Evolutionary conservation across 75 land plant species (phyloP).

Genomic region (Gnetum montanum): DNA sequence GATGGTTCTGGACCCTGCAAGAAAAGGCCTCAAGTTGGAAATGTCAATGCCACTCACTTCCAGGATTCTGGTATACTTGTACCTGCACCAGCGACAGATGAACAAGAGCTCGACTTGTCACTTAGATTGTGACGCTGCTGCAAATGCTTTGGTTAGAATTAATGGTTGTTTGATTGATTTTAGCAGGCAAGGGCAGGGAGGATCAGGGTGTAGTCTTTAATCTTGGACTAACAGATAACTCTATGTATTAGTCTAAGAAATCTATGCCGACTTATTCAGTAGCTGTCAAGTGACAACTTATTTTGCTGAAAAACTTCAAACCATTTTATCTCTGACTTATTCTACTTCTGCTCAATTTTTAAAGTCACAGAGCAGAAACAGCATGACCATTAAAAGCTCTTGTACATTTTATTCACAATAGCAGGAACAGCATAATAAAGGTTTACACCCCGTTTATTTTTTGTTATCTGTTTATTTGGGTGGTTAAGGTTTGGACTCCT

Average conservation of each 20-base stretch:
- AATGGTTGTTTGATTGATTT: not conserved
- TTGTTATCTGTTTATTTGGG: no score
- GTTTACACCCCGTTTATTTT: no score
- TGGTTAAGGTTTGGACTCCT: no score
- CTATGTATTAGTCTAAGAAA: not conserved
- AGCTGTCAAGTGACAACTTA: not conserved
- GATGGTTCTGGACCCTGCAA: not conserved
- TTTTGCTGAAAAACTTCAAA: not conserved
- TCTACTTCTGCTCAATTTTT: constrained; percentile 5
- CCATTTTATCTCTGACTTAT: not conserved
- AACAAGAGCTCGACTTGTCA: constrained; percentile 9
- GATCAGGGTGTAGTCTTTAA: not conserved
- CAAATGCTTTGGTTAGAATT: not conserved
- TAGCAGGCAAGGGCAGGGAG: not conserved
- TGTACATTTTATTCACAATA: no score
- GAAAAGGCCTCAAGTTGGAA: constrained; percentile 1
- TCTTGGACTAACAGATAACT: not conserved
- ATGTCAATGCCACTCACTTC: not conserved
- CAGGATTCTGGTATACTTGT: no score
- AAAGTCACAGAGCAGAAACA: not conserved
- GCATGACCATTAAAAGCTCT: no score
- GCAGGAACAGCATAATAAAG: no score
- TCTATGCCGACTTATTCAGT: not conserved
- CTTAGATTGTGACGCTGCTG: constrained; percentile 1
- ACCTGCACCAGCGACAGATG: not conserved